Evolutionary conservation across 495 filamentous ascomycete species (phyloP).

Genomic region (Sporormia fimetaria): DNA sequence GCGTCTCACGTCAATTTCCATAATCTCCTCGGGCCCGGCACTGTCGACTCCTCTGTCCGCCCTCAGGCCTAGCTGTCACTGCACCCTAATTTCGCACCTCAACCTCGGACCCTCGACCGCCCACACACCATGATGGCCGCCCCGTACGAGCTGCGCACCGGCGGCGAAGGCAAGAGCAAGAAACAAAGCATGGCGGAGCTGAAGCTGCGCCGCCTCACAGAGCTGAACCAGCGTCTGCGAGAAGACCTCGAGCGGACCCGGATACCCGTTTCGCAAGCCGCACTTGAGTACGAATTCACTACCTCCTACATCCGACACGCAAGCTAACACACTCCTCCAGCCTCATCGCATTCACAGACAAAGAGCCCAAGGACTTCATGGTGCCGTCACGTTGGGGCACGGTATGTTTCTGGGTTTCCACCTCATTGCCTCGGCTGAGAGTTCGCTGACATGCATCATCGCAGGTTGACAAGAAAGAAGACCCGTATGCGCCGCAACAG

Average conservation of each 20-base stretch:
- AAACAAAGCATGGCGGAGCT: constrained; percentile 99
- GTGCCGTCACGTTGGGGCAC: constrained; percentile 92
- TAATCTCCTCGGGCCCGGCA: constrained; percentile 2
- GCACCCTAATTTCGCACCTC: neutral
- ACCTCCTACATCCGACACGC: neutral
- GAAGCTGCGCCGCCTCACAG: constrained; percentile 88
- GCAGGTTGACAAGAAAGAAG: constrained; percentile 78
- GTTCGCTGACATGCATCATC: constrained; percentile 16
- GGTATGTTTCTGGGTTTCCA: constrained; percentile 42
- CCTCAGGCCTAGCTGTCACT: neutral
- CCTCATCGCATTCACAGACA: constrained; percentile 91
- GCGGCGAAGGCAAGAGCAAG: constrained; percentile 66
- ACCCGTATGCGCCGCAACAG: constrained; percentile 92
- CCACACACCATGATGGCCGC: constrained; percentile 32
- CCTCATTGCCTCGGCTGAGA: neutral
- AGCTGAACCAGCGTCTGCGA: constrained; percentile 85
- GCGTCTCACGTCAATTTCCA: too few relatives aligned
- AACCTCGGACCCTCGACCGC: neutral
- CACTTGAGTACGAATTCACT: constrained; percentile 62
- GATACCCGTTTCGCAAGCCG: constrained; percentile 88
- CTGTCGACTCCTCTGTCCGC: neutral
- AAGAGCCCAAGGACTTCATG: constrained; percentile 91
- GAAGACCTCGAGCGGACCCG: constrained; percentile 91
- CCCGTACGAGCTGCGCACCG: constrained; percentile 34
- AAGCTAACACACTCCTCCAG: constrained; percentile 37